phyloP scores from a whole-genome alignment of 441 rosid genomes.

The Euphorbia schlechtendalii region DNA sequence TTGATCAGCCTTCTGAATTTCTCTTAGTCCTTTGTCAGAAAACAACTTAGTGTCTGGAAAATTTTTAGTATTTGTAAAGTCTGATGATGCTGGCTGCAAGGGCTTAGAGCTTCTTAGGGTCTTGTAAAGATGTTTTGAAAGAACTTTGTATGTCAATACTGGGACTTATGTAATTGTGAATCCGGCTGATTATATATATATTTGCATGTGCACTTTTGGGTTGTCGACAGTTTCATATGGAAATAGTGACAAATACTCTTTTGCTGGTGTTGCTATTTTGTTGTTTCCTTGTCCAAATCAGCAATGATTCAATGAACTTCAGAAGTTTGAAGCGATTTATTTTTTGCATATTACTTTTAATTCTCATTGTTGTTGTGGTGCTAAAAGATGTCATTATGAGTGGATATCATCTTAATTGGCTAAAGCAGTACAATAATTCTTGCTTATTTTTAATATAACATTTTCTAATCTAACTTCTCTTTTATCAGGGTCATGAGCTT shows the following conservation, averaged over 20 bases:
- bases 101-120: neutral
- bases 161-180: neutral
- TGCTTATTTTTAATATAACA: neutral
- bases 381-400: neutral
- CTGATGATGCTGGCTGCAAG: neutral
- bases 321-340: neutral
- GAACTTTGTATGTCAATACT: neutral
- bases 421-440: neutral
- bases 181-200: neutral
- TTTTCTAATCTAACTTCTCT: constrained; percentile 15
- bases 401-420: neutral
- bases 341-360: neutral
- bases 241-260: neutral
- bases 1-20: constrained; percentile 5
- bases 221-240: neutral
- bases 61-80: neutral
- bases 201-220: neutral
- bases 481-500: constrained; percentile 89
- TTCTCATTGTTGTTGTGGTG: neutral
- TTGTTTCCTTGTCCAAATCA: neutral
- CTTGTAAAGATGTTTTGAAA: neutral
- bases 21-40: neutral
- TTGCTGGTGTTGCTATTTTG: neutral
- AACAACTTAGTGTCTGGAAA: too few relatives aligned
- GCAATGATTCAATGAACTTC: neutral